phyloP scores from a whole-genome alignment of 2,329 filamentous ascomycete genomes.

The Colletotrichum eleusines region DNA sequence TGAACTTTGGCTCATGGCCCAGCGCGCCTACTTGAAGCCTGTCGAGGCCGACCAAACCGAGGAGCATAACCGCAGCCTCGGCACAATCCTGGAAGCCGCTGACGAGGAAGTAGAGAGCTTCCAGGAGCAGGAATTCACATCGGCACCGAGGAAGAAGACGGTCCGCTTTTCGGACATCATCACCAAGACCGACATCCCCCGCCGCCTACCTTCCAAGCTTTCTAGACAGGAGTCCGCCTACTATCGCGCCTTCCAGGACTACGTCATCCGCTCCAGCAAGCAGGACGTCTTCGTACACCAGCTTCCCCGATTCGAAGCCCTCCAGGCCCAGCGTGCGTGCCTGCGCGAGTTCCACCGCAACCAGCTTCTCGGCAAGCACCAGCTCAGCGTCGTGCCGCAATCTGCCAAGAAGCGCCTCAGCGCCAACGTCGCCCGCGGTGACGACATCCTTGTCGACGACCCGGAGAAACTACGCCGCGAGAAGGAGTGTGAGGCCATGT shows the following conservation, averaged over 20 bases:
- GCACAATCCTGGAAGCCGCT: slow-evolving; percentile 53
- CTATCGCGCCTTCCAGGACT: slow-evolving; percentile 86
- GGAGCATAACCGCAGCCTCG: slow-evolving; percentile 43
- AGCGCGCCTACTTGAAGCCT: slow-evolving; percentile 80
- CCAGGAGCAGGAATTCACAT: slow-evolving; percentile 45
- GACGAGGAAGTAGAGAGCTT: slow-evolving; percentile 50
- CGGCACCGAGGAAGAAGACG: slow-evolving; percentile 71
- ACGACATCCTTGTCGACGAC: slow-evolving; percentile 73
- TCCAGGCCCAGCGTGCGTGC: slow-evolving; percentile 85
- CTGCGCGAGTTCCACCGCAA: slow-evolving; percentile 80
- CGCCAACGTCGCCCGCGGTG: slow-evolving; percentile 79
- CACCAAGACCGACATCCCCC: slow-evolving; percentile 59
- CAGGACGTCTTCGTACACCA: slow-evolving; percentile 88
- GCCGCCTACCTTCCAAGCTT: slow-evolving; percentile 65
- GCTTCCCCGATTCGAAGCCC: slow-evolving; percentile 85
- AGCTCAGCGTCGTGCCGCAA: slow-evolving; percentile 76
- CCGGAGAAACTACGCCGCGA: slow-evolving; percentile 74
- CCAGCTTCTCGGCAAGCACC: slow-evolving; percentile 87
- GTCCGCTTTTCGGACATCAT: slow-evolving; percentile 77
- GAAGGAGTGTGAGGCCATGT: slow-evolving; percentile 83
- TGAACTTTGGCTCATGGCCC: slow-evolving; percentile 85
- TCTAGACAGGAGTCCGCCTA: slow-evolving; percentile 79
- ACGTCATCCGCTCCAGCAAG: slow-evolving; percentile 73
- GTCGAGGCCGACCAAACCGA: slow-evolving; percentile 63
- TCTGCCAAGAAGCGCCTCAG: slow-evolving; percentile 78